Percentiles rank a stretch among this genome's conserved stretches.
Conservation (phyloP, 805 yeast species). For the Phaffomyces antillensis region DNA sequence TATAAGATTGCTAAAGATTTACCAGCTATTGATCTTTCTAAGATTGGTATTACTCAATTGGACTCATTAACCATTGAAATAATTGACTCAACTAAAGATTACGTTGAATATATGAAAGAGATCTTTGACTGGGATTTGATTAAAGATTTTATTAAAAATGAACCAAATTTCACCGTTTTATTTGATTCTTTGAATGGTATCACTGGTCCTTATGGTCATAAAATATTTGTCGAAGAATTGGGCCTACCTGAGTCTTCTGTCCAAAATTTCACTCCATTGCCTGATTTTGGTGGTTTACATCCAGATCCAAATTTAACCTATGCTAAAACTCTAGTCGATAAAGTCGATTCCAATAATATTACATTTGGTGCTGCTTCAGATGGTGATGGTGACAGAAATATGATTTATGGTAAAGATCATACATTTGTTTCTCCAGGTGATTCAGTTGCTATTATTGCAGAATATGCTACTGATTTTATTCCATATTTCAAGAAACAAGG, state of each 20-base stretch:
- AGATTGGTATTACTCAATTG: slow-evolving; percentile 43
- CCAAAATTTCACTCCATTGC: slow-evolving; percentile 73
- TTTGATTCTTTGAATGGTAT: slow-evolving; percentile 94
- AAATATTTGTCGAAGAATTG: slow-evolving; percentile 76
- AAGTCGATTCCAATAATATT: slow-evolving; percentile 74
- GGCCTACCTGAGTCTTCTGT: slow-evolving; percentile 65
- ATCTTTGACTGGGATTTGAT: slow-evolving; percentile 87
- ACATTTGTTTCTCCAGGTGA: slow-evolving; percentile 98
- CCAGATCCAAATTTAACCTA: slow-evolving; percentile 98
- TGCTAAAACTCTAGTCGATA: slow-evolving; percentile 78
- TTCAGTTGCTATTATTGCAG: slow-evolving; percentile 95
- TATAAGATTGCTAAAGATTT: slow-evolving; percentile 57
- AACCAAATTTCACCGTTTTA: slow-evolving; percentile 59
- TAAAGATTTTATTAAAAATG: slow-evolving; percentile 52
- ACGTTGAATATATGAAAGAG: slow-evolving; percentile 68
- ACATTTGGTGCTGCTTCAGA: slow-evolving; percentile 99
- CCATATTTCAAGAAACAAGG: slow-evolving; percentile 90
- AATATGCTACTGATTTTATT: slow-evolving; percentile 69
- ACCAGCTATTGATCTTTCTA: slow-evolving; percentile 56
- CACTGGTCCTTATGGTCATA: slow-evolving; percentile 92
- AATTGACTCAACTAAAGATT: slow-evolving; percentile 74
- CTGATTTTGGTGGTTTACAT: slow-evolving; percentile 95
- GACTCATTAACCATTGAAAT: slow-evolving; percentile 71
- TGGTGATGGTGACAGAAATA: slow-evolving; percentile 98
- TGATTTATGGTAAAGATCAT: slow-evolving; percentile 87